Conservation (phyloP, 768 basidiomycete genomes). For the Scleroderma citrinum region DNA sequence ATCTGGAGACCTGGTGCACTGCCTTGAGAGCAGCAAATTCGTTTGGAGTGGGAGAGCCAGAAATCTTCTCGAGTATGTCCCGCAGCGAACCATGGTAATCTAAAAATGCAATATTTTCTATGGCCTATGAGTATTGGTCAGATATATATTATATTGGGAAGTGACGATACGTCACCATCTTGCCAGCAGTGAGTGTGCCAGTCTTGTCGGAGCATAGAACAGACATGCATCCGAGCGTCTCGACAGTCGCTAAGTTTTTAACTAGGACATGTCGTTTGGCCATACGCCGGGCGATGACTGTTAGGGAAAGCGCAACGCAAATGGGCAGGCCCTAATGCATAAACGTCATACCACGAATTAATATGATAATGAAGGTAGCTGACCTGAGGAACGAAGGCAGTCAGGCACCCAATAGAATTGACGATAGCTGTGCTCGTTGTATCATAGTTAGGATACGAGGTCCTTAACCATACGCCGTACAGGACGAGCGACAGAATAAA, state of each 20-base stretch:
- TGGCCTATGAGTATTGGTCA: constrained; percentile 31
- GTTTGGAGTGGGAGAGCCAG: constrained; percentile 32
- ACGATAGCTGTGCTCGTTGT: constrained; percentile 30
- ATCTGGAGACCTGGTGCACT: too few relatives aligned
- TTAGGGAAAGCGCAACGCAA: constrained; percentile 46
- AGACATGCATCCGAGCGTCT: constrained; percentile 48
- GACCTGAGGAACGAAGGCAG: constrained; percentile 38
- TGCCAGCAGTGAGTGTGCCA: constrained; percentile 43
- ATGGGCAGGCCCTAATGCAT: constrained; percentile 37
- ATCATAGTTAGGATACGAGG: constrained; percentile 28
- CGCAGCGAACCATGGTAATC: too few relatives aligned
- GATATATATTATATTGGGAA: too few relatives aligned
- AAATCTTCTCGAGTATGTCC: too few relatives aligned
- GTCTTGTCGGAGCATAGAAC: constrained; percentile 53
- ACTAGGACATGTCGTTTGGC: constrained; percentile 42
- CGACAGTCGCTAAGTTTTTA: constrained; percentile 48
- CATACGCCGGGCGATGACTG: constrained; percentile 44
- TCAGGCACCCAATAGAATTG: constrained; percentile 35
- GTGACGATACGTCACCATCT: constrained; percentile 38
- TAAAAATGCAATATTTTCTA: constrained; percentile 35
- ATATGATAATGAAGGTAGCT: not conserved
- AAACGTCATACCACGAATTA: too few relatives aligned
- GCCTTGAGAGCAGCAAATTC: too few relatives aligned
- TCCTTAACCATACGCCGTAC: constrained; percentile 39
- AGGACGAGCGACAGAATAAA: constrained; percentile 36